Percentiles rank a stretch among this genome's conserved stretches.
These are phyloP conservation scores for Geotrichum candidum DNA, from an alignment of 1,139 yeast species.

Conservation along the genomic window DNA sequence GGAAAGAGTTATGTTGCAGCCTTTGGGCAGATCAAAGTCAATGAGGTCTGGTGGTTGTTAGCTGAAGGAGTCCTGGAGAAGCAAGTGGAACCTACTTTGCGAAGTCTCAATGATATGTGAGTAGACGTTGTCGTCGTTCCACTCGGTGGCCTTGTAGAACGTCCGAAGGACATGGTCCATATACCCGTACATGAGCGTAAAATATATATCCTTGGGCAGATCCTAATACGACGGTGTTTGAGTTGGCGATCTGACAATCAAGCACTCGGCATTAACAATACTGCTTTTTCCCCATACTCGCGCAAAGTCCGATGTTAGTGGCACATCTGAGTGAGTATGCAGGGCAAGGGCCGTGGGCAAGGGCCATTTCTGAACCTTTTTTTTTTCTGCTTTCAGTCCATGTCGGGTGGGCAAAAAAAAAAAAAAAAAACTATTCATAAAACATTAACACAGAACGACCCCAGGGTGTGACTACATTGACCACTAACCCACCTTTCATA, in stretches of 20 bases:
- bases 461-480: neutral
- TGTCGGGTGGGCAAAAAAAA: neutral
- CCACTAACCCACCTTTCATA: neutral
- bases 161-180: constrained; percentile 79
- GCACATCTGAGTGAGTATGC: too few species aligned
- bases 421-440: neutral
- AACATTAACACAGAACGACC: neutral
- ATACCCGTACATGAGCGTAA: constrained; percentile 56
- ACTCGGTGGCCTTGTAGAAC: constrained; percentile 60
- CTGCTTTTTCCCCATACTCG: too few species aligned
- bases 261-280: too few species aligned
- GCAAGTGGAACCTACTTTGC: constrained; percentile 36
- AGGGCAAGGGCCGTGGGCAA: too few species aligned
- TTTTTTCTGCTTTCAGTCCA: too few species aligned
- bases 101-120: constrained; percentile 69
- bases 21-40: constrained; percentile 70
- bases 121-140: constrained; percentile 75
- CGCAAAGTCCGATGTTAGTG: too few species aligned
- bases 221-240: too few species aligned
- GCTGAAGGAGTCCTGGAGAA: neutral
- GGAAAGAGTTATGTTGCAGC: constrained; percentile 60
- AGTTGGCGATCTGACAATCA: too few species aligned
- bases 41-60: constrained; percentile 40
- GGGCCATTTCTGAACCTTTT: too few species aligned
- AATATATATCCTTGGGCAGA: too few species aligned